Conservation (phyloP, 768 basidiomycete species). For the Xerocomellus chrysenteron region DNA sequence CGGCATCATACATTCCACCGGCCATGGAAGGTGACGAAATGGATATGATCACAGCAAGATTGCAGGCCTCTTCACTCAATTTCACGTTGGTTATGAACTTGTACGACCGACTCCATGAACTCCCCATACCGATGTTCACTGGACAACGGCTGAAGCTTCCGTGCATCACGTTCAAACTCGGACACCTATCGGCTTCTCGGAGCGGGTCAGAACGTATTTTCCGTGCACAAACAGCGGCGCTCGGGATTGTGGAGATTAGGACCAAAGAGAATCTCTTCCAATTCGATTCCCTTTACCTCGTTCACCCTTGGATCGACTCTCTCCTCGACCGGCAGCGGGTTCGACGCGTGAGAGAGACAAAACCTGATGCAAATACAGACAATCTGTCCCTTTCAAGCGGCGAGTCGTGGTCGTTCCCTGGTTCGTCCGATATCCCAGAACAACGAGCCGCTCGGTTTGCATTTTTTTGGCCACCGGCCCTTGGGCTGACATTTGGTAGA, state of each 20-base stretch:
- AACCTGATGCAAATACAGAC: not conserved
- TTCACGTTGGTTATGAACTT: not conserved
- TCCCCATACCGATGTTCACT: not conserved
- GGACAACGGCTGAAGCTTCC: constrained; percentile 3
- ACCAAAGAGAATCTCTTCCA: too few species aligned
- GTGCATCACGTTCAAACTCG: constrained; percentile 4
- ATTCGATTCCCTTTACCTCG: too few species aligned
- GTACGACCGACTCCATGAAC: not conserved
- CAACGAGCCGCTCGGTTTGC: too few species aligned
- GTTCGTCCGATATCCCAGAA: too few species aligned
- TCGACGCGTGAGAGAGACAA: not conserved
- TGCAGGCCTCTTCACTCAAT: not conserved
- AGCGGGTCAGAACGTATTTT: not conserved
- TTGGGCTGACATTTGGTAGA: too few species aligned
- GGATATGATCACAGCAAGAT: not conserved
- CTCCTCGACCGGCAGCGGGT: not conserved
- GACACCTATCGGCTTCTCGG: not conserved
- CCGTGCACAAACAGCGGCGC: too few species aligned
- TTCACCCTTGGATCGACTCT: not conserved
- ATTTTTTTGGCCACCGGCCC: too few species aligned
- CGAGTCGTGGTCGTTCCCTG: too few species aligned
- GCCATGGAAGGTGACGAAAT: not conserved
- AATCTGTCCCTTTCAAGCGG: too few species aligned
- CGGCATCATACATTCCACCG: not conserved
- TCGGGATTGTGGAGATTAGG: too few species aligned